phyloP scores from a whole-genome alignment of 495 filamentous ascomycete species.

The Penicillium psychrofluorescens region DNA sequence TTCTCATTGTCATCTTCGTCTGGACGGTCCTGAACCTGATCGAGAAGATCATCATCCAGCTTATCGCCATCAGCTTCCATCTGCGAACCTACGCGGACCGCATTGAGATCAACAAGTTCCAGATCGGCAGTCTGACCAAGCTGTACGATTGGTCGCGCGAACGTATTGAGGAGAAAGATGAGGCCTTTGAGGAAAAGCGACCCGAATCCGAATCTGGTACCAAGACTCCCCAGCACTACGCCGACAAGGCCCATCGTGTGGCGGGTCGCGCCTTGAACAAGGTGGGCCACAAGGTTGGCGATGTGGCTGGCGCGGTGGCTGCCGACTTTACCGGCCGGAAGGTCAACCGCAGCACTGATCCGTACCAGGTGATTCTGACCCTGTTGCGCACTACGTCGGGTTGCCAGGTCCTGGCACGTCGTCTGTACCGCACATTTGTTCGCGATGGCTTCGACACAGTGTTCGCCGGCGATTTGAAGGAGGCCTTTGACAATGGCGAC shows the following conservation, averaged over 20 bases:
- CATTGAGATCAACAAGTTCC: conserved; percentile 89
- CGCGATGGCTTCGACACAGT: conserved; percentile 68
- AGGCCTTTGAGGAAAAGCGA: conserved; percentile 55
- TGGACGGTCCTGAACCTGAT: conserved; percentile 72
- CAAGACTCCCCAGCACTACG: conserved; percentile 63
- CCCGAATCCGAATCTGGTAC: conserved; percentile 37
- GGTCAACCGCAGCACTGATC: conserved; percentile 68
- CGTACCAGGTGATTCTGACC: conserved; percentile 72
- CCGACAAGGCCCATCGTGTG: conserved; percentile 58
- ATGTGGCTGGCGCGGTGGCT: conserved; percentile 82
- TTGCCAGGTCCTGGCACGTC: conserved; percentile 80
- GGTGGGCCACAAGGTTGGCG: conserved; percentile 80
- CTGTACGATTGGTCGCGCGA: conserved; percentile 76
- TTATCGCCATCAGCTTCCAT: conserved; percentile 92
- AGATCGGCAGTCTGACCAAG: conserved; percentile 71
- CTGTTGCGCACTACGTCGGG: conserved; percentile 65
- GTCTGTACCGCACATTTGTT: conserved; percentile 87
- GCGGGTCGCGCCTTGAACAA: conserved; percentile 68
- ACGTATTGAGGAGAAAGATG: conserved; percentile 65
- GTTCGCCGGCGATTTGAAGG: conserved; percentile 64
- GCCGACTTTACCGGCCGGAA: conserved; percentile 86
- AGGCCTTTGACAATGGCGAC: conserved; percentile 75
- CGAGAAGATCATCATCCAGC: conserved; percentile 91
- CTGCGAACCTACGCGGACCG: conserved; percentile 83
- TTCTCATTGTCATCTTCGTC: conserved; percentile 78